Percentiles rank a stretch among this genome's conserved stretches.
phyloP scores from a whole-genome alignment of 202 grass and related monocot genomes.

The Carex sylvatica region DNA sequence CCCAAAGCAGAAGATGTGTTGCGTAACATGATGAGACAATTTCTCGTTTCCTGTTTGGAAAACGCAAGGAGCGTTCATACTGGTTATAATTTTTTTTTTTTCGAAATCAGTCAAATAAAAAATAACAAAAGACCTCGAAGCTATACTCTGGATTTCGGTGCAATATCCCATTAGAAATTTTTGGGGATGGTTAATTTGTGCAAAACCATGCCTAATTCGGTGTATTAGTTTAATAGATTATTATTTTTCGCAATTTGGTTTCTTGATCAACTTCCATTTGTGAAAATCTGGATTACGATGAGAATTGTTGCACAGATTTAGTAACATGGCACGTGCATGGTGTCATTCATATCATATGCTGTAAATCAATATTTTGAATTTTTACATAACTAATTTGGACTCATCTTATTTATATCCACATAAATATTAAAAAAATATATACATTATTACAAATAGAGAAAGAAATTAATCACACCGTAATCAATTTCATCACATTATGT shows the following conservation, averaged over 20 bases:
- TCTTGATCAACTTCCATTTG: too few relatives aligned
- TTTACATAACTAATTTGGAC: too few relatives aligned
- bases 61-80: neutral
- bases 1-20: neutral
- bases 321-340: slow-evolving; percentile 30
- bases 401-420: too few relatives aligned
- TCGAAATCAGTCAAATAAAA: neutral
- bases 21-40: neutral
- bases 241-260: neutral
- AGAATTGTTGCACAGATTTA: neutral
- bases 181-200: neutral
- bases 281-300: neutral
- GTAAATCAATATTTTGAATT: too few relatives aligned
- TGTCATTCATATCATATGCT: neutral
- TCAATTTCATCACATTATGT: too few relatives aligned
- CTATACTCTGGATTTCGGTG: neutral
- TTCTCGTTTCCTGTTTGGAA: neutral
- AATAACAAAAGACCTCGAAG: neutral
- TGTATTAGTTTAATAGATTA: neutral
- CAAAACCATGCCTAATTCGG: neutral
- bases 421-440: too few relatives aligned
- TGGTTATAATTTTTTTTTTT: neutral
- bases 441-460: too few relatives aligned
- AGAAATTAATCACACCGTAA: too few relatives aligned
- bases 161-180: neutral